A percentile compares a stretch with the other conserved stretches of the same genome.
These are phyloP conservation scores for Ogataea populi-albae DNA, from an alignment of 805 yeast genomes.

Conservation along the genomic window DNA sequence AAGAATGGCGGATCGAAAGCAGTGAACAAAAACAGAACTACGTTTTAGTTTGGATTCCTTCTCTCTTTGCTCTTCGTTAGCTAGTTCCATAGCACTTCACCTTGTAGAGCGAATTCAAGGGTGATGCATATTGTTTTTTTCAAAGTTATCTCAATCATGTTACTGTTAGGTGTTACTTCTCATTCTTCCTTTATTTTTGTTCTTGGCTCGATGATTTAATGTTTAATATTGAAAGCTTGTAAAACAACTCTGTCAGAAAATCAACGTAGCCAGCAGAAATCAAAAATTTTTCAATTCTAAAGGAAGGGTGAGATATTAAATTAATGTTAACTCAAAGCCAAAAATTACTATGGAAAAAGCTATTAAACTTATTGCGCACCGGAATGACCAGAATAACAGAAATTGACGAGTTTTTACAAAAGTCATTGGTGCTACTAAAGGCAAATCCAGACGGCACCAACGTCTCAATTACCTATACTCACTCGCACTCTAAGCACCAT, in stretches of 20 bases:
- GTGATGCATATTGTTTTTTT: not conserved
- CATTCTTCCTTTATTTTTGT: not conserved
- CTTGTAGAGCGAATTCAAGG: too few relatives aligned
- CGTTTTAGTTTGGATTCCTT: not conserved
- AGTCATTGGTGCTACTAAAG: slow-evolving; percentile 28
- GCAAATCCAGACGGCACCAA: slow-evolving; percentile 29
- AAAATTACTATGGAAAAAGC: too few relatives aligned
- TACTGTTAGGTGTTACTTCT: not conserved
- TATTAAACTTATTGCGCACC: too few relatives aligned
- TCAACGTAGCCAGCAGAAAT: not conserved
- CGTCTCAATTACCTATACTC: slow-evolving; percentile 34
- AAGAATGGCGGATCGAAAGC: not conserved
- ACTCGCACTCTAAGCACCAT: slow-evolving; percentile 22
- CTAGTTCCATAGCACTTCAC: too few relatives aligned
- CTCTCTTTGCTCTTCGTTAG: too few relatives aligned
- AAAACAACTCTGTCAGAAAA: slow-evolving; percentile 4
- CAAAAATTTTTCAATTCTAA: not conserved
- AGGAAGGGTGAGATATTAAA: too few relatives aligned
- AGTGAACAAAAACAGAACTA: not conserved
- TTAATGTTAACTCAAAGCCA: slow-evolving; percentile 2
- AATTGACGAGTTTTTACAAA: slow-evolving; percentile 31
- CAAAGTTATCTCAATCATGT: not conserved
- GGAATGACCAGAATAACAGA: slow-evolving; percentile 26
- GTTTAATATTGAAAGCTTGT: not conserved
- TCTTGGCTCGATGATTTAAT: slow-evolving; percentile 1